phyloP scores from a whole-genome alignment of 176 grass and related monocot species.

The Oropetium thomaeum region DNA sequence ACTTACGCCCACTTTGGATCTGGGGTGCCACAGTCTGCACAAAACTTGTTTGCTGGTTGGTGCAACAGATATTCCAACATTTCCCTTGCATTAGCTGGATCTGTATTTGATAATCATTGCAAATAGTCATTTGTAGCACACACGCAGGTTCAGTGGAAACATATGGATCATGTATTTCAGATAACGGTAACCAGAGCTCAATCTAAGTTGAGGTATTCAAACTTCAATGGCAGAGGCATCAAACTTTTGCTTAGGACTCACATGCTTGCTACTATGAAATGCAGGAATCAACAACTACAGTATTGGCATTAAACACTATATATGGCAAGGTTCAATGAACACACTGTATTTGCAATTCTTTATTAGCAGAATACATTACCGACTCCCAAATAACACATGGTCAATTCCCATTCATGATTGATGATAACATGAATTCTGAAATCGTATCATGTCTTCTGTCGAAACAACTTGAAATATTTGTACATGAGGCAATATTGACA shows the following conservation, averaged over 20 bases:
- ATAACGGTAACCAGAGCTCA: background rate
- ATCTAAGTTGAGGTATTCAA: background rate
- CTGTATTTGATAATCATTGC: slow-evolving; percentile 4
- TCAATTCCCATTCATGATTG: background rate
- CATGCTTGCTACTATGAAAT: background rate
- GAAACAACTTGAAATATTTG: background rate
- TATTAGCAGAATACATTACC: background rate
- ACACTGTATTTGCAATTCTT: background rate
- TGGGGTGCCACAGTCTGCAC: slow-evolving; percentile 74
- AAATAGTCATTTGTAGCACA: background rate
- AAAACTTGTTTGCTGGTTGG: slow-evolving; percentile 69
- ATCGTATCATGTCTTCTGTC: background rate
- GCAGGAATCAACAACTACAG: background rate
- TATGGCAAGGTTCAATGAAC: background rate
- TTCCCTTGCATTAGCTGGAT: slow-evolving; percentile 34
- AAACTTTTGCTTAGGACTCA: background rate
- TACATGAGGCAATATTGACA: background rate
- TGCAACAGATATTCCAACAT: slow-evolving; percentile 68
- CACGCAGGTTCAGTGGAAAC: background rate
- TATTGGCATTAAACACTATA: background rate
- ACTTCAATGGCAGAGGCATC: background rate
- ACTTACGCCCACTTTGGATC: slow-evolving; percentile 98
- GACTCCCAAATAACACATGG: background rate
- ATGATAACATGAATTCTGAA: background rate
- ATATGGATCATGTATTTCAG: background rate